Conservation (phyloP, 352 stramenopile species). For the Pythium brassicae region DNA sequence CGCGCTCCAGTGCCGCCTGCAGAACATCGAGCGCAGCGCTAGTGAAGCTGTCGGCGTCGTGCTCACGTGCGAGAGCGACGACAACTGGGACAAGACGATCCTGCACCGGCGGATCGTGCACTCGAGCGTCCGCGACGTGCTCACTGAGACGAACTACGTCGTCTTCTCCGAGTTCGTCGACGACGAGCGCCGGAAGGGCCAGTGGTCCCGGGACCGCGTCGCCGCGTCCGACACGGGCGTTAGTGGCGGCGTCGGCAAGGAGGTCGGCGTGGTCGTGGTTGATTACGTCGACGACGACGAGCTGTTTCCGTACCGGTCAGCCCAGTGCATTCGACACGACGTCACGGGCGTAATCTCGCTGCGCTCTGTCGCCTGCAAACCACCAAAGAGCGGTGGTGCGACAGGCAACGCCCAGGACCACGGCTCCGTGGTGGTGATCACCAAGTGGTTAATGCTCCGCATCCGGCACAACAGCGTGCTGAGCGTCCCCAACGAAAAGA, state of each 20-base stretch:
- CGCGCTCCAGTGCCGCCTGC: slow-evolving; percentile 9
- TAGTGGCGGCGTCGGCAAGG: slow-evolving; percentile 3
- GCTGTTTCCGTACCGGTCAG: slow-evolving; percentile 28
- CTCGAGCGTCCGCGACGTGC: slow-evolving; percentile 14
- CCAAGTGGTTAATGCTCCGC: slow-evolving; percentile 15
- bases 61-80: slow-evolving; percentile 15
- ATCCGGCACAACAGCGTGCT: slow-evolving; percentile 14
- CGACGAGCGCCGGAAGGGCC: slow-evolving; percentile 2
- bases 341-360: slow-evolving; percentile 17
- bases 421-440: slow-evolving; percentile 13
- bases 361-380: slow-evolving; percentile 7
- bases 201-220: slow-evolving; percentile 6
- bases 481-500: slow-evolving; percentile 2
- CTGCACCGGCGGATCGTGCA: slow-evolving; percentile 14
- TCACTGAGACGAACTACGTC: slow-evolving; percentile 18
- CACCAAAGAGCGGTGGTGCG: neutral
- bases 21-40: slow-evolving; percentile 16
- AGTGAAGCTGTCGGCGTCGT: slow-evolving; percentile 10
- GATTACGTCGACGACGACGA: slow-evolving; percentile 33
- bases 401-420: neutral
- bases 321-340: slow-evolving; percentile 26
- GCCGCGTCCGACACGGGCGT: neutral
- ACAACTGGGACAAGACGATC: slow-evolving; percentile 21
- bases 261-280: slow-evolving; percentile 20
- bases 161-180: slow-evolving; percentile 16